These are phyloP conservation scores for Zalaria obscura DNA, from an alignment of 2,329 filamentous ascomycete species.

Conservation along the genomic window DNA sequence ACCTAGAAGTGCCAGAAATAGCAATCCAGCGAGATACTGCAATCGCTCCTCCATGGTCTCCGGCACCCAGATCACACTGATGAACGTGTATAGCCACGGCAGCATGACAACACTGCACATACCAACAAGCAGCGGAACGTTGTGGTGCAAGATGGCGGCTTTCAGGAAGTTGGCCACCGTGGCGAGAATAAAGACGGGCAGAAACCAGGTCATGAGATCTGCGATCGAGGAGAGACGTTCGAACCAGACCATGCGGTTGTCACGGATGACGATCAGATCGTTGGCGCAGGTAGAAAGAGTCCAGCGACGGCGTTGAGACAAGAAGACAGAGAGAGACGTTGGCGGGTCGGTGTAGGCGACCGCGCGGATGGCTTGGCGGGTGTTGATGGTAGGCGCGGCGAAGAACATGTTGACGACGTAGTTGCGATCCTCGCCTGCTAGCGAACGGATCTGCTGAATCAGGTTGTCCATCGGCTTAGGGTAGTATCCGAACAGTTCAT, in stretches of 20 bases:
- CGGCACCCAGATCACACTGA: conserved; percentile 15
- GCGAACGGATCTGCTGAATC: conserved; percentile 35
- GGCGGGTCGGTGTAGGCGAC: conserved; percentile 26
- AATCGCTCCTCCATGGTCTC: conserved; percentile 10
- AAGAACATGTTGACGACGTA: conserved; percentile 31
- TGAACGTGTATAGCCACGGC: conserved; percentile 16
- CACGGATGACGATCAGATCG: conserved; percentile 35
- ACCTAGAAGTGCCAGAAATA: conserved; percentile 14
- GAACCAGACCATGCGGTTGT: conserved; percentile 27
- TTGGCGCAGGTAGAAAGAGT: conserved; percentile 35
- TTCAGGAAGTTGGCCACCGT: conserved; percentile 13
- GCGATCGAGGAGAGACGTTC: conserved; percentile 32
- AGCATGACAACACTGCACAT: conserved; percentile 16
- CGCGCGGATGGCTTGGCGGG: conserved; percentile 32
- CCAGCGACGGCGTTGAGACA: conserved; percentile 36
- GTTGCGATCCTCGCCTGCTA: conserved; percentile 36
- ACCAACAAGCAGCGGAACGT: conserved; percentile 2
- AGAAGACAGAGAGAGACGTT: conserved; percentile 26
- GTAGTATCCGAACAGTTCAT: conserved; percentile 34
- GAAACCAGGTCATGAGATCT: conserved; percentile 29
- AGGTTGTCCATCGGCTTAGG: conserved; percentile 35
- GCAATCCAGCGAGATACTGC: conserved; percentile 16
- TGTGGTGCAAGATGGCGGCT: conserved; percentile 3
- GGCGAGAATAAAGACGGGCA: conserved; percentile 13
- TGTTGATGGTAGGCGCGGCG: conserved; percentile 28